Percentiles rank a stretch among this genome's conserved stretches.
phyloP scores from a whole-genome alignment of 495 filamentous ascomycete species.

The Aspergillus affinis region DNA sequence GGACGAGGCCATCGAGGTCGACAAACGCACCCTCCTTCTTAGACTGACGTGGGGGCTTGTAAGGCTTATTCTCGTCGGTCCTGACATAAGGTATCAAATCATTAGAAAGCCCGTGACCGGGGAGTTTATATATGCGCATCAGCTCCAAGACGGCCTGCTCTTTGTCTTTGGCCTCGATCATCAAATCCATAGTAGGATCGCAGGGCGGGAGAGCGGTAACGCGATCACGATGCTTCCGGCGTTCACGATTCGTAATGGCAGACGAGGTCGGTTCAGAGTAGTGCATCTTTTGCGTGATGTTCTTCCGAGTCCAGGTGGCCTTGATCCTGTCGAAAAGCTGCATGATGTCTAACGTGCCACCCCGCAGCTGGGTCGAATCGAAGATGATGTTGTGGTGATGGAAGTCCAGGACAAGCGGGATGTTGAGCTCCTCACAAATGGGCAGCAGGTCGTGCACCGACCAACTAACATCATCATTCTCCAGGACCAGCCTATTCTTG shows the following conservation, averaged over 20 bases:
- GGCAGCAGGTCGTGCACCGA: conserved; percentile 89
- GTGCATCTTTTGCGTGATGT: conserved; percentile 94
- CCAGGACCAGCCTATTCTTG: conserved; percentile 81
- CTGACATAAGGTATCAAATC: conserved; percentile 78
- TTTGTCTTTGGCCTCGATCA: conserved; percentile 99
- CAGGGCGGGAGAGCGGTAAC: conserved; percentile 81
- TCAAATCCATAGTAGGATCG: conserved; percentile 79
- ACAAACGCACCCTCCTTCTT: conserved; percentile 50
- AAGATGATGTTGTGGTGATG: conserved; percentile 97
- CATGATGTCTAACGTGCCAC: conserved; percentile 83
- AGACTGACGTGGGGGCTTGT: conserved; percentile 49
- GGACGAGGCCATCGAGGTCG: conserved; percentile 48
- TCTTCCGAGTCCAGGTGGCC: conserved; percentile 82
- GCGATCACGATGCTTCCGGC: conserved; percentile 80
- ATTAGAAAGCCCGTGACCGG: conserved; percentile 70
- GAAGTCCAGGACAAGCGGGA: conserved; percentile 89
- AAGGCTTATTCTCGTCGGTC: conserved; percentile 71
- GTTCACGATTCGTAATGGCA: conserved; percentile 72
- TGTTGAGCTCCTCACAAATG: conserved; percentile 88
- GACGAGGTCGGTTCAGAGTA: conserved; percentile 78
- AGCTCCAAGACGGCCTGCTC: conserved; percentile 96
- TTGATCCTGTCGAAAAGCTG: conserved; percentile 69
- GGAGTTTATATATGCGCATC: conserved; percentile 82
- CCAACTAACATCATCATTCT: conserved; percentile 93
- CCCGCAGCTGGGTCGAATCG: conserved; percentile 66